Evolutionary conservation across 192 early-diverging fungal genomes (phyloP).

Genomic region (Phlyctochytrium arcticum): DNA sequence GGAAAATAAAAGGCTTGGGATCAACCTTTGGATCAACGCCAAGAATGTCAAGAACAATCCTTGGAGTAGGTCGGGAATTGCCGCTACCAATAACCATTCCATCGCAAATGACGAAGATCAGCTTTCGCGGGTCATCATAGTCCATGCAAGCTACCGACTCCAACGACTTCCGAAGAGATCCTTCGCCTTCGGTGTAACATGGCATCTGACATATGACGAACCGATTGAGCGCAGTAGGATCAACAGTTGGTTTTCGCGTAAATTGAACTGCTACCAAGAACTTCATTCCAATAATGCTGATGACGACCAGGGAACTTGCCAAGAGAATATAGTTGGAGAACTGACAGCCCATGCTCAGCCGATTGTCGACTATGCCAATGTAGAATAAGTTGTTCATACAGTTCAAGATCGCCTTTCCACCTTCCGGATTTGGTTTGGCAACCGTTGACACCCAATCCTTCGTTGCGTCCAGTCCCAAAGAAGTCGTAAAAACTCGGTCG

Average conservation of each 20-base stretch:
- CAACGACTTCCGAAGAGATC: constrained; percentile 53
- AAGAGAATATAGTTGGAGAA: constrained; percentile 82
- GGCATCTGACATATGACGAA: constrained; percentile 52
- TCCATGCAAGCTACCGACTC: constrained; percentile 59
- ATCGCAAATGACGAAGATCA: constrained; percentile 83
- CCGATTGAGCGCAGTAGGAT: constrained; percentile 20
- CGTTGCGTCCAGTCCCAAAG: constrained; percentile 14
- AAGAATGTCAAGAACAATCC: constrained; percentile 85
- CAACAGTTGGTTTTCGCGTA: constrained; percentile 73
- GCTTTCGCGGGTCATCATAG: constrained; percentile 78
- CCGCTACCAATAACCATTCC: constrained; percentile 86
- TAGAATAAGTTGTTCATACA: constrained; percentile 81
- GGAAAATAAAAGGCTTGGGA: constrained; percentile 63
- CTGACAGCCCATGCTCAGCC: constrained; percentile 65
- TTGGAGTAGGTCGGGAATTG: constrained; percentile 84
- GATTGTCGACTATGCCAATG: constrained; percentile 71
- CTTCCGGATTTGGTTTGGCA: constrained; percentile 8
- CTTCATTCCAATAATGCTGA: constrained; percentile 79
- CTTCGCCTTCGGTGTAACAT: constrained; percentile 76
- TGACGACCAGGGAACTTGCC: constrained; percentile 63
- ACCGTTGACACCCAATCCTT: constrained; percentile 13
- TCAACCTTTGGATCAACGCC: constrained; percentile 61
- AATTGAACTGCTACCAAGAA: constrained; percentile 89
- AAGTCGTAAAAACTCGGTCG: constrained; percentile 4
- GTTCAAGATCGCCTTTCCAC: constrained; percentile 40